Evolutionary conservation across 2,329 filamentous ascomycete species (phyloP).

Genomic region (Cladobotryum protrusum): DNA sequence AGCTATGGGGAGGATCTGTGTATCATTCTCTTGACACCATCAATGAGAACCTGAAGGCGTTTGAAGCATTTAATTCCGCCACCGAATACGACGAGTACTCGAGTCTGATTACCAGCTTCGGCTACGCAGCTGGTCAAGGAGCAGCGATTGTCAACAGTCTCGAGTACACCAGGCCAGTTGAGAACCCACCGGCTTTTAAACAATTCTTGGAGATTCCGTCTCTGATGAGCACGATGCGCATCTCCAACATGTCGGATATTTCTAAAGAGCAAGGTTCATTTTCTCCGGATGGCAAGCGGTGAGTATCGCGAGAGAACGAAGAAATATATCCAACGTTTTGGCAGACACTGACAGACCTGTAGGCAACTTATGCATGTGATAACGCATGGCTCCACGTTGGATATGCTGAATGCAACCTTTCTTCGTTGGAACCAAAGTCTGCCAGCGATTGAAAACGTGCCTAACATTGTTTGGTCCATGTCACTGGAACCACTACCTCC

Average conservation of each 20-base stretch:
- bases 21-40: constrained; percentile 2
- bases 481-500: constrained; percentile 1
- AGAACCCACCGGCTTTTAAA: constrained; percentile 1
- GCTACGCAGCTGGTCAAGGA: background rate
- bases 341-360: background rate
- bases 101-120: constrained; percentile 5
- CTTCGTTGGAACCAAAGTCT: background rate
- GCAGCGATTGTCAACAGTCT: constrained; percentile 2
- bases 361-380: background rate
- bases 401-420: background rate
- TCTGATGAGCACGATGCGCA: constrained; percentile 2
- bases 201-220: background rate
- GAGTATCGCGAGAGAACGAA: background rate
- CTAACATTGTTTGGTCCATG: constrained; percentile 5
- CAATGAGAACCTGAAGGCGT: background rate
- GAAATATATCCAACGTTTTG: background rate
- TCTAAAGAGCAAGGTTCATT: background rate
- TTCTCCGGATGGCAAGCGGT: constrained; percentile 2
- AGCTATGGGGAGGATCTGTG: constrained; percentile 26
- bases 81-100: constrained; percentile 6
- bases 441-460: background rate
- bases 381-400: background rate
- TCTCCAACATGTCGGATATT: constrained; percentile 4
- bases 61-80: constrained; percentile 1
- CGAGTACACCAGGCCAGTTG: constrained; percentile 8